A percentile compares a stretch with the other conserved stretches of the same genome.
Evolutionary conservation across 148 eudicot genomes (phyloP).

Genomic region (Salicornia ramosissima): DNA sequence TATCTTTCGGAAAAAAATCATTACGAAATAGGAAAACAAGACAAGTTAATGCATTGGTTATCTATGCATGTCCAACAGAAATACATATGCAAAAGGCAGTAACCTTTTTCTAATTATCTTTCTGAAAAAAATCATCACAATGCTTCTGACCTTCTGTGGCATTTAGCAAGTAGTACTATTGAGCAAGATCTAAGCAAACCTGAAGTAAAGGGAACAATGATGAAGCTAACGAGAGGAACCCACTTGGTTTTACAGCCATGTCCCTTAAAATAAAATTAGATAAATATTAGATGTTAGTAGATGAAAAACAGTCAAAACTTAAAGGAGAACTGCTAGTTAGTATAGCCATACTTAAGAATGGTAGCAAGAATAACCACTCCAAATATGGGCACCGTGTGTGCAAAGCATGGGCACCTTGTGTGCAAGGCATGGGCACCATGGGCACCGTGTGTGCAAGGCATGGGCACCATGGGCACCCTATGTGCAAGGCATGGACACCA

Average conservation of each 20-base stretch:
- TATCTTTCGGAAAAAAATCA: not conserved
- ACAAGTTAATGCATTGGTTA: not conserved
- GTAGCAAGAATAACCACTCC: constrained; percentile 80
- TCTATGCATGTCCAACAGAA: not conserved
- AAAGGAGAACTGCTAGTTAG: constrained; percentile 14
- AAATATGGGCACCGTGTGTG: too few species aligned
- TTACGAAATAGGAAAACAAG: not conserved
- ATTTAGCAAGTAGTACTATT: not conserved
- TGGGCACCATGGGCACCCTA: too few species aligned
- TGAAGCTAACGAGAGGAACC: constrained; percentile 69
- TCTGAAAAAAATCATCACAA: not conserved
- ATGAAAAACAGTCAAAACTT: not conserved
- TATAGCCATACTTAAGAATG: constrained; percentile 64
- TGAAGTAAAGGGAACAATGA: constrained; percentile 81
- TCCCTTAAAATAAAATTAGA: constrained; percentile 43
- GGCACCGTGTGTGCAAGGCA: too few species aligned
- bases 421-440: too few species aligned
- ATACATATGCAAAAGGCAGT: not conserved
- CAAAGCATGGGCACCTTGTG: too few species aligned
- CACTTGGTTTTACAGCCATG: constrained; percentile 49
- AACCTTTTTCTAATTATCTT: not conserved
- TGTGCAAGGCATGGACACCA: too few species aligned
- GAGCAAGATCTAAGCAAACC: constrained; percentile 41
- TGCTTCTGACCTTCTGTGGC: not conserved
- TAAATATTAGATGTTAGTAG: constrained; percentile 26